A percentile compares a stretch with the other conserved stretches of the same genome.
Evolutionary conservation across 1,284 basidiomycete genomes (phyloP).

Genomic region (Ceratobasidium sp.): DNA sequence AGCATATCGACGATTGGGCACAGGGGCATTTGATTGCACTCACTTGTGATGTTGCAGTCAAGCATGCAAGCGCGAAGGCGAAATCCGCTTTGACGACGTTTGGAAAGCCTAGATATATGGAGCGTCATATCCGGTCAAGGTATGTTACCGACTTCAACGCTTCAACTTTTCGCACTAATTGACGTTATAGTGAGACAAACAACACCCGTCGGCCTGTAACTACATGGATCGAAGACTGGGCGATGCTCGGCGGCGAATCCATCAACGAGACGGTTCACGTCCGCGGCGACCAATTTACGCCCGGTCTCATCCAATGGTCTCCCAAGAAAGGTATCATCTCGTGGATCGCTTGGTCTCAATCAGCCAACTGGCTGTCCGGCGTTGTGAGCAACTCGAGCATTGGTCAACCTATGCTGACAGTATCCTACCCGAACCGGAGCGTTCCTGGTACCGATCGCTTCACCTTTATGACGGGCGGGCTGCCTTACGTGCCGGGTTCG

Average conservation of each 20-base stretch:
- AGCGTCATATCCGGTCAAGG: conserved; percentile 36
- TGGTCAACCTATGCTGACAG: conserved; percentile 18
- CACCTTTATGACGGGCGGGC: conserved; percentile 20
- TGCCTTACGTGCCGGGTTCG: conserved; percentile 20
- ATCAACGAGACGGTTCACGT: conserved; percentile 34
- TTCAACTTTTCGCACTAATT: background rate
- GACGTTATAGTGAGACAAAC: conserved; percentile 20
- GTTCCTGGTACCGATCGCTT: conserved; percentile 34
- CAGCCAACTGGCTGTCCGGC: conserved; percentile 32
- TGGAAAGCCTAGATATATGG: conserved; percentile 22
- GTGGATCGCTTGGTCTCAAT: conserved; percentile 42
- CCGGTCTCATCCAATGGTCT: conserved; percentile 37
- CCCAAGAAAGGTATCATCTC: conserved; percentile 30
- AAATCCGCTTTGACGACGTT: conserved; percentile 31
- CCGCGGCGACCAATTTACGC: conserved; percentile 25
- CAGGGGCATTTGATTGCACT: conserved; percentile 30
- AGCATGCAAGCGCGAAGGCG: conserved; percentile 23
- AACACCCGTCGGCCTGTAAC: conserved; percentile 35
- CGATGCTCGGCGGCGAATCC: conserved; percentile 39
- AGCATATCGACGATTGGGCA: conserved; percentile 39
- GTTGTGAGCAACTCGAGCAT: conserved; percentile 36
- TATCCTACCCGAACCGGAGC: conserved; percentile 30
- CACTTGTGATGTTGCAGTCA: conserved; percentile 27
- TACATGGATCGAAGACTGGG: conserved; percentile 39
- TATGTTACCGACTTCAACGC: background rate